Percentiles rank a stretch among this genome's conserved stretches.
Conservation (phyloP, 495 filamentous ascomycete species). For the Xylaria cubensis region DNA sequence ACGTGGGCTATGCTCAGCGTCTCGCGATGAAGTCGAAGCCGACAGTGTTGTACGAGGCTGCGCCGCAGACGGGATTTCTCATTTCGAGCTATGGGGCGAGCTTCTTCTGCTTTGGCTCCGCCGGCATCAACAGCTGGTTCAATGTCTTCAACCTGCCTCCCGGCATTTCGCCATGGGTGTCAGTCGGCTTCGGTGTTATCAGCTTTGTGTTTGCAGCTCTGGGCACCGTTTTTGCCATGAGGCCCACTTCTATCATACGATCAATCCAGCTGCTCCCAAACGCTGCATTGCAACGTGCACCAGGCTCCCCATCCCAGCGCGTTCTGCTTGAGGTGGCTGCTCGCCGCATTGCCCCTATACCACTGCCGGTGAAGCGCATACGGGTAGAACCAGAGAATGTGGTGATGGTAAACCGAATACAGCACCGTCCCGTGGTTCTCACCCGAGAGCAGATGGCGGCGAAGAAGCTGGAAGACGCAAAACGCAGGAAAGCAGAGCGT, state of each 20-base stretch:
- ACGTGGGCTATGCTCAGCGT: conserved; percentile 45
- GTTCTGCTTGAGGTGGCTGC: conserved; percentile 48
- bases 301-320: background rate
- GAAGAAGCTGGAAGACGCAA: conserved; percentile 36
- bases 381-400: conserved; percentile 45
- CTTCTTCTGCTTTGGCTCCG: conserved; percentile 63
- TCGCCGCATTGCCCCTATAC: conserved; percentile 39
- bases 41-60: conserved; percentile 65
- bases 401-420: conserved; percentile 44
- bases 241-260: conserved; percentile 49
- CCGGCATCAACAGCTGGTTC: conserved; percentile 60
- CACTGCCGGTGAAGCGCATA: conserved; percentile 44
- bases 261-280: conserved; percentile 49
- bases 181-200: conserved; percentile 50
- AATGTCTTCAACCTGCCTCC: conserved; percentile 51
- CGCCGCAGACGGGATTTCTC: conserved; percentile 65
- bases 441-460: conserved; percentile 35
- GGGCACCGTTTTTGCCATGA: conserved; percentile 55
- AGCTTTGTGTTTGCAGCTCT: conserved; percentile 52
- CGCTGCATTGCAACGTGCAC: conserved; percentile 6
- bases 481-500: conserved; percentile 41
- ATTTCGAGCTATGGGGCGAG: conserved; percentile 61
- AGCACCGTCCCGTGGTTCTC: conserved; percentile 37
- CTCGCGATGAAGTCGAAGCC: conserved; percentile 51
- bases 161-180: conserved; percentile 51